Conservation (phyloP, 768 basidiomycete genomes). For the Omphalotus guepiniiformis region DNA sequence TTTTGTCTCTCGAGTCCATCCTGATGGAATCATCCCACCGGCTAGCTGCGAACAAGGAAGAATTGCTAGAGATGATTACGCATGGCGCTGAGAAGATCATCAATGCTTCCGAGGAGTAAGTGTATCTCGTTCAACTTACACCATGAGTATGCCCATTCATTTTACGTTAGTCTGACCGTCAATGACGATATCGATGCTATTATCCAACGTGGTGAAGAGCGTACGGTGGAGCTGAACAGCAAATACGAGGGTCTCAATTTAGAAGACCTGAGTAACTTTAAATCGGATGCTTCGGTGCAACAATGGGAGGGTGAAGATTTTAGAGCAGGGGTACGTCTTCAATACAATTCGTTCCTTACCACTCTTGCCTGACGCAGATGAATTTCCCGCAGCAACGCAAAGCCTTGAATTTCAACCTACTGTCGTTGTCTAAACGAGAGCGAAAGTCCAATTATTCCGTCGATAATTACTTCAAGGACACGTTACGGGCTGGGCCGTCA, state of each 20-base stretch:
- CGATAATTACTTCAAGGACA: slow-evolving; percentile 93
- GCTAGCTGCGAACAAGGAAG: slow-evolving; percentile 94
- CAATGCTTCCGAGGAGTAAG: slow-evolving; percentile 70
- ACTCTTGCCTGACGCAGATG: not conserved
- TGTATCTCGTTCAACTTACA: slow-evolving; percentile 6
- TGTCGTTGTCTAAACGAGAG: slow-evolving; percentile 90
- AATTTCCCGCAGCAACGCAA: slow-evolving; percentile 48
- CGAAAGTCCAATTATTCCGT: slow-evolving; percentile 93
- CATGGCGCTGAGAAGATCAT: slow-evolving; percentile 98
- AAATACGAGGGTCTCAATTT: slow-evolving; percentile 93
- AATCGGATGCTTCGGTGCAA: slow-evolving; percentile 85
- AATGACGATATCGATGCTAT: slow-evolving; percentile 91
- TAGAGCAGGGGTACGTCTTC: slow-evolving; percentile 54
- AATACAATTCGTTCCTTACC: not conserved
- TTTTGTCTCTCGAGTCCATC: not conserved
- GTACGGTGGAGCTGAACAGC: slow-evolving; percentile 81
- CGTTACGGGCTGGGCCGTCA: slow-evolving; percentile 72
- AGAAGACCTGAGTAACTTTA: slow-evolving; percentile 96
- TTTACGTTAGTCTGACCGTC: slow-evolving; percentile 37
- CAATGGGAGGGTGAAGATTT: slow-evolving; percentile 98
- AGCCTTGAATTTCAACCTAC: slow-evolving; percentile 65
- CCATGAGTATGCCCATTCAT: not conserved
- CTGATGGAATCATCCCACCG: slow-evolving; percentile 20
- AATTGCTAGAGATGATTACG: slow-evolving; percentile 96
- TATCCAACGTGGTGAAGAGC: slow-evolving; percentile 86